Evolutionary conservation across 139 green algal species (phyloP), one percentile per base, ranked within the genome.

Genomic region (Chlamydomonas schloesseri): DNA sequence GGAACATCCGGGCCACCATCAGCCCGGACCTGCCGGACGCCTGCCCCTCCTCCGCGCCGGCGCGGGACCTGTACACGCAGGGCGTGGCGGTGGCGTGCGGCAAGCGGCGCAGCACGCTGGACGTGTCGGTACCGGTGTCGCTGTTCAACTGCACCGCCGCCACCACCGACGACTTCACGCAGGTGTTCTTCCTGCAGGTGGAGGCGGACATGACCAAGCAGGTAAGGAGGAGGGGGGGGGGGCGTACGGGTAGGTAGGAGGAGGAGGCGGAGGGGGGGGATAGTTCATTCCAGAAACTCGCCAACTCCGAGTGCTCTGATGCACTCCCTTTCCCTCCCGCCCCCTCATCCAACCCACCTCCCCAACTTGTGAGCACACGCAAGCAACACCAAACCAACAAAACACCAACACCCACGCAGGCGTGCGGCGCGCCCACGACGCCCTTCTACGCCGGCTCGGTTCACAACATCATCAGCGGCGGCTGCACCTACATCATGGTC

Each of bases 141-240:
- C 73, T 81, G 20, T 81, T 81, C 53, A 81, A 81, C 53, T 81
- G 73, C 73, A 81, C 73, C 53, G 24, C 42, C 9, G 73, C 20
- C 9, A 81, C 73, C 31, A 81, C 73, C 0, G 73, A 81, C 31
- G 73, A 81, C 33, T 81, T 81, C 53, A 34, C 23, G 47, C 37
- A 55, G 9, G 73, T 81, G 11, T 81, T 81, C 33, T 81, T 81
- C 73, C 53, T 81, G 20, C 50, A 70, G 53, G 9, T 81, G 6
- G 73, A 81, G 53, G 53, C 37, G 31, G 73, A 81, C 21, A 18
- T 81, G 9, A 31, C 73, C 2, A 3, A 31, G 11, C 31, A 53
- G 73, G 73, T 81, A n/a, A n/a, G n/a, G n/a, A n/a, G n/a, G n/a
- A n/a, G n/a, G n/a, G n/a, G n/a, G 33, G 14, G 65, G 1, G n/a